A percentile compares a stretch with the other conserved stretches of the same genome.
Evolutionary conservation across 192 early-diverging fungal species (phyloP).

Genomic region (Coemansia sp.): DNA sequence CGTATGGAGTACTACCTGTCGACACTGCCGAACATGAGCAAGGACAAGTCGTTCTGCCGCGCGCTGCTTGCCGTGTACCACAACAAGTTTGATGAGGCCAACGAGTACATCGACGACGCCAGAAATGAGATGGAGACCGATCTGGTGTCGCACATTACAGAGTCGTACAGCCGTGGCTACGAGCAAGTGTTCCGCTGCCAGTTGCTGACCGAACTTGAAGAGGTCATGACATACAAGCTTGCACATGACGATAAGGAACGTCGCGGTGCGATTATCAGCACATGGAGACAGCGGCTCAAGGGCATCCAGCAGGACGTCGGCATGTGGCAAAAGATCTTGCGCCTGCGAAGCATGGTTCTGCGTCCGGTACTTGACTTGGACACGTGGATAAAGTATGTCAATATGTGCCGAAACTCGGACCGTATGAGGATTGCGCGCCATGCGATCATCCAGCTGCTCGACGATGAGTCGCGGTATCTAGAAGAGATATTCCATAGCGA

Average conservation of each 20-base stretch:
- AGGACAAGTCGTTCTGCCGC: constrained; percentile 80
- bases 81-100: constrained; percentile 74
- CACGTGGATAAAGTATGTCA: constrained; percentile 95
- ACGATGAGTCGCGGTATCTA: constrained; percentile 36
- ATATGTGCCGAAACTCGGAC: constrained; percentile 88
- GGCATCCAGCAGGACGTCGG: constrained; percentile 93
- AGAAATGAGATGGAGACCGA: constrained; percentile 86
- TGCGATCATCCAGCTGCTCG: constrained; percentile 32
- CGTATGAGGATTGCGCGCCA: constrained; percentile 57
- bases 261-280: constrained; percentile 72
- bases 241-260: constrained; percentile 79
- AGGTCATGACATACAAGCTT: constrained; percentile 91
- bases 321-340: constrained; percentile 91
- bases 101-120: constrained; percentile 76
- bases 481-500: constrained; percentile 30
- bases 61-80: constrained; percentile 86
- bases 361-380: constrained; percentile 92
- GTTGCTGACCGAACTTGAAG: constrained; percentile 97
- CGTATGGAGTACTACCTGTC: constrained; percentile 90
- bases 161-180: constrained; percentile 95
- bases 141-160: constrained; percentile 83
- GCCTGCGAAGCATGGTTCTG: constrained; percentile 85
- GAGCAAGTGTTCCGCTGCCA: constrained; percentile 87
- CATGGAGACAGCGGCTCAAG: constrained; percentile 84
- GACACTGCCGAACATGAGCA: constrained; percentile 70